A percentile compares a stretch with the other conserved stretches of the same genome.
Conservation (phyloP, 257 asterid species). For the Buddleja alternifolia region DNA sequence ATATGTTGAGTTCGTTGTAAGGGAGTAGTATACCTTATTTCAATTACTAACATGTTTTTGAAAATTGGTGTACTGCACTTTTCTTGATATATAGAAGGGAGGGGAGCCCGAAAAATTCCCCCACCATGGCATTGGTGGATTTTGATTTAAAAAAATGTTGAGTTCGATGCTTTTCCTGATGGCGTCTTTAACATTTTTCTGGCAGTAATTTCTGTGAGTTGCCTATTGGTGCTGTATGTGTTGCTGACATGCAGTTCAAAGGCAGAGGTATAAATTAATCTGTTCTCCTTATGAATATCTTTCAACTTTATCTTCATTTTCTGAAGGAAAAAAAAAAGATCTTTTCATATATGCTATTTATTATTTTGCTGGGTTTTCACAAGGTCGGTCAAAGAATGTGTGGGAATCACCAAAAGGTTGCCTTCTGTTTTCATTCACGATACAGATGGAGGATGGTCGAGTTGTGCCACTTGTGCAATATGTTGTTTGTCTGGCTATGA, state of each 20-base stretch:
- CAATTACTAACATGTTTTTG: too few species aligned
- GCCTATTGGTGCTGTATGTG: conserved; percentile 84
- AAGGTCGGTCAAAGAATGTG: conserved; percentile 81
- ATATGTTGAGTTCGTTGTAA: too few species aligned
- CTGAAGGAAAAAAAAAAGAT: too few species aligned
- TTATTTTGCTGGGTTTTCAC: conserved; percentile 24
- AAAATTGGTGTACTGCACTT: too few species aligned
- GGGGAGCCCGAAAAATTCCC: too few species aligned
- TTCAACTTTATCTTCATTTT: background rate
- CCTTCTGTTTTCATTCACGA: conserved; percentile 83
- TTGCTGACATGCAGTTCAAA: conserved; percentile 84
- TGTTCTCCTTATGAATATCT: conserved; percentile 10
- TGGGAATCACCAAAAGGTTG: conserved; percentile 99
- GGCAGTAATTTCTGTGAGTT: conserved; percentile 77
- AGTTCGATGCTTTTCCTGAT: conserved; percentile 3
- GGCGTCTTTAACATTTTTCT: conserved; percentile 10
- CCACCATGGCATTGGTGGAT: too few species aligned
- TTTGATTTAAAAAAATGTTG: too few species aligned
- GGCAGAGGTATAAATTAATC: conserved; percentile 85
- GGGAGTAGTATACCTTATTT: too few species aligned
- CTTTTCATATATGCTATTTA: background rate
- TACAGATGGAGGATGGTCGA: conserved; percentile 94
- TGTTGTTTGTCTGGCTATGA: conserved; percentile 84
- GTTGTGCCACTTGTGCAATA: conserved; percentile 90
- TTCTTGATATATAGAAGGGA: too few species aligned